Percentiles rank a stretch among this genome's conserved stretches.
phyloP scores from a whole-genome alignment of 2,329 filamentous ascomycete genomes.

The Paramyrothecium roridum region DNA sequence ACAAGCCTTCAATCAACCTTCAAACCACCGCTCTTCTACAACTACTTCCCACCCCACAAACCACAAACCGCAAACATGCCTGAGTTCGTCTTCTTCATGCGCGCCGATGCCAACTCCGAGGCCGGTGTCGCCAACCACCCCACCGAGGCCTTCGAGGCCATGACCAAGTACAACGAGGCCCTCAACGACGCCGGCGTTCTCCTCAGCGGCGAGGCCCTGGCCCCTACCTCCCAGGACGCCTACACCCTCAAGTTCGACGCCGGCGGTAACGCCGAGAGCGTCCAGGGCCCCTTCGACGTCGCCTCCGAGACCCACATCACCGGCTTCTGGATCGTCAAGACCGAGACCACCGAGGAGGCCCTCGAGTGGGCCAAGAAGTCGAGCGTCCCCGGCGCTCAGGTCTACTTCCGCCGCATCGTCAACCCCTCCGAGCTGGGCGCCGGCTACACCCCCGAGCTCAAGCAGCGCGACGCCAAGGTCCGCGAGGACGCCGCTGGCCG shows the following conservation, averaged over 20 bases:
- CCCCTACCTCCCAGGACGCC: slow-evolving; percentile 17
- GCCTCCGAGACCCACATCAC: slow-evolving; percentile 19
- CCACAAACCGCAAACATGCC: not conserved
- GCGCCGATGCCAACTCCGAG: not conserved
- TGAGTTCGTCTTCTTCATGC: not conserved
- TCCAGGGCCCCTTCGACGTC: slow-evolving; percentile 24
- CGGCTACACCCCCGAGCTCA: not conserved
- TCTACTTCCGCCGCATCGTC: not conserved
- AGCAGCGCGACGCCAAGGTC: not conserved
- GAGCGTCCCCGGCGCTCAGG: not conserved
- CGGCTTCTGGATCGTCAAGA: slow-evolving; percentile 27
- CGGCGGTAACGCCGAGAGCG: slow-evolving; percentile 12
- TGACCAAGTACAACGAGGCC: slow-evolving; percentile 22
- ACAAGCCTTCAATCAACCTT: not conserved
- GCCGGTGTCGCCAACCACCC: not conserved
- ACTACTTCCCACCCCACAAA: not conserved
- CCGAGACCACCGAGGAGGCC: slow-evolving; percentile 22
- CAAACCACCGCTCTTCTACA: not conserved
- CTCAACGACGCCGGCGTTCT: slow-evolving; percentile 21
- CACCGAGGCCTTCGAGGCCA: slow-evolving; percentile 17
- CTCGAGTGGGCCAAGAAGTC: slow-evolving; percentile 24
- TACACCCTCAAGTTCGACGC: slow-evolving; percentile 21
- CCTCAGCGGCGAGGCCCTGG: slow-evolving; percentile 21
- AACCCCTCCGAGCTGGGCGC: not conserved
- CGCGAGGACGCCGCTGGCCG: not conserved